Evolutionary conservation across 176 grass and related monocot species (phyloP).

Genomic region (Microstegium vimineum): DNA sequence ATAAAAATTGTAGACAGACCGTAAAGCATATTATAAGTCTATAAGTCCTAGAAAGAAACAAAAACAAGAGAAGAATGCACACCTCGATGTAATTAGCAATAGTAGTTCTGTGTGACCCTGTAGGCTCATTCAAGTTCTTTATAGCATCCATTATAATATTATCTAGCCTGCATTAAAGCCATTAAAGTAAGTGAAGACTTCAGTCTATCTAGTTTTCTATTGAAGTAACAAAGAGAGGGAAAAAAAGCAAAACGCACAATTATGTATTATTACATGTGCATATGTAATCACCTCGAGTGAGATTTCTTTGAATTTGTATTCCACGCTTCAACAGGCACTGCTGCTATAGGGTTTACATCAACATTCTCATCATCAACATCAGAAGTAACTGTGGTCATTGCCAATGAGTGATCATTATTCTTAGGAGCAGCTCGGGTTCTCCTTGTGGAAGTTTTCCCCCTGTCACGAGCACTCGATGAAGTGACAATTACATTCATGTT

Average conservation of each 20-base stretch:
- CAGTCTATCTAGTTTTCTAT: background rate
- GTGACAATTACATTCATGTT: slow-evolving; percentile 85
- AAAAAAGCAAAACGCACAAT: background rate
- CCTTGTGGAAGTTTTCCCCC: slow-evolving; percentile 28
- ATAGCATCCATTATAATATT: slow-evolving; percentile 88
- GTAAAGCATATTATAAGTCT: slow-evolving; percentile 23
- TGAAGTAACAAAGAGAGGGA: background rate
- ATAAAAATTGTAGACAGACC: background rate
- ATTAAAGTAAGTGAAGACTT: slow-evolving; percentile 5
- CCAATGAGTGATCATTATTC: slow-evolving; percentile 29
- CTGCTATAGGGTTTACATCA: slow-evolving; percentile 34
- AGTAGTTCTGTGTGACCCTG: slow-evolving; percentile 73
- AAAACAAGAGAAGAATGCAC: slow-evolving; percentile 8
- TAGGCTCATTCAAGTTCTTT: slow-evolving; percentile 86
- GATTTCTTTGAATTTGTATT: slow-evolving; percentile 36
- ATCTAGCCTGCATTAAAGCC: slow-evolving; percentile 60
- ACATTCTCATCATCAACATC: slow-evolving; percentile 49
- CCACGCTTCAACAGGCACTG: background rate
- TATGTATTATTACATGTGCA: background rate
- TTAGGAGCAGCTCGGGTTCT: slow-evolving; percentile 40
- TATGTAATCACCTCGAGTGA: slow-evolving; percentile 44
- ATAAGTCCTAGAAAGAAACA: background rate
- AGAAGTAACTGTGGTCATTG: slow-evolving; percentile 21
- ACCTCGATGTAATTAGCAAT: slow-evolving; percentile 88
- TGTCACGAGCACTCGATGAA: slow-evolving; percentile 59